A percentile compares a stretch with the other conserved stretches of the same genome.
These are phyloP conservation scores for Alternaria brassicicola DNA, from an alignment of 2,329 filamentous ascomycete species.

Conservation along the genomic window DNA sequence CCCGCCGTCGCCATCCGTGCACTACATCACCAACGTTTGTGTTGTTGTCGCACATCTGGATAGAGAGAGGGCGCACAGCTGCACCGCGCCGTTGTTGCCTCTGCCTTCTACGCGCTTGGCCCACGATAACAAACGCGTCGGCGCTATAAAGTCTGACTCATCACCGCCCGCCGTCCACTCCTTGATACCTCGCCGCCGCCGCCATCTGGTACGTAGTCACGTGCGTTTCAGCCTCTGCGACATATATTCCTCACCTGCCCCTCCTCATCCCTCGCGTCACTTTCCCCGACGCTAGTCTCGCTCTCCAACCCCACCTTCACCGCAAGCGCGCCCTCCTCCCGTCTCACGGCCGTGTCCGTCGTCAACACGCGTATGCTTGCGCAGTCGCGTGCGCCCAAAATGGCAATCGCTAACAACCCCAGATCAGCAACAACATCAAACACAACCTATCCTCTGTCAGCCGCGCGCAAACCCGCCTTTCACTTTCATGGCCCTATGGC, in stretches of 20 bases:
- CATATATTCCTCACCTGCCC: slow-evolving; percentile 32
- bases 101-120: slow-evolving; percentile 24
- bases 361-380: slow-evolving; percentile 21
- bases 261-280: slow-evolving; percentile 18
- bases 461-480: slow-evolving; percentile 30
- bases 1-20: slow-evolving; percentile 31
- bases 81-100: slow-evolving; percentile 25
- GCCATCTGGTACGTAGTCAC: slow-evolving; percentile 40
- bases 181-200: slow-evolving; percentile 34
- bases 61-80: slow-evolving; percentile 18
- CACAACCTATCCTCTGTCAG: slow-evolving; percentile 15
- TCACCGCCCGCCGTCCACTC: slow-evolving; percentile 20
- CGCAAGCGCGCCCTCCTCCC: slow-evolving; percentile 20
- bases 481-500: slow-evolving; percentile 49
- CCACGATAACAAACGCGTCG: slow-evolving; percentile 33
- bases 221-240: slow-evolving; percentile 42
- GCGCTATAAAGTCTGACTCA: slow-evolving; percentile 37
- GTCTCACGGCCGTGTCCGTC: slow-evolving; percentile 7
- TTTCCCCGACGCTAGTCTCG: slow-evolving; percentile 29
- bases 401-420: slow-evolving; percentile 23
- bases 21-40: slow-evolving; percentile 25
- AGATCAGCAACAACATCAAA: slow-evolving; percentile 20
- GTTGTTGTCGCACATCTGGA: slow-evolving; percentile 25
- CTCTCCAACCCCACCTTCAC: slow-evolving; percentile 17
- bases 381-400: slow-evolving; percentile 23